A percentile compares a stretch with the other conserved stretches of the same genome.
Conservation (phyloP, 1,139 yeast species). For the Geotrichum fermentans region DNA sequence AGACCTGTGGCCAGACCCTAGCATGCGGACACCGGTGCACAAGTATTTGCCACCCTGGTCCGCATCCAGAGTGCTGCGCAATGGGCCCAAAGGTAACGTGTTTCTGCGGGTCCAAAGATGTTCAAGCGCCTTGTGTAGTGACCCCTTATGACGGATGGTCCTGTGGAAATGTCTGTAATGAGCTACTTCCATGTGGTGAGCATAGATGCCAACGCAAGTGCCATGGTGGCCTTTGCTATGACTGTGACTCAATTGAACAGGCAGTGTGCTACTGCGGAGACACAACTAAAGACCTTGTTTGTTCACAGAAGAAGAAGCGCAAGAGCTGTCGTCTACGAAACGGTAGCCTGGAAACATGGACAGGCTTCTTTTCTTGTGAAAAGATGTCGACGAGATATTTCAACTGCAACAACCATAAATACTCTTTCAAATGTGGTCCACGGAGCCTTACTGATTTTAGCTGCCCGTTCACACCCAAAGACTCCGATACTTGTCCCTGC, state of each 20-base stretch:
- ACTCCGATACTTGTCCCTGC: slow-evolving; percentile 66
- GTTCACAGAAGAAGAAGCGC: slow-evolving; percentile 25
- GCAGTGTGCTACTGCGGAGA: slow-evolving; percentile 75
- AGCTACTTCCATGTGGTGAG: slow-evolving; percentile 61
- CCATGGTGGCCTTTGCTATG: slow-evolving; percentile 78
- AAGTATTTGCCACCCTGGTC: slow-evolving; percentile 81
- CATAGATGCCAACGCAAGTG: slow-evolving; percentile 59
- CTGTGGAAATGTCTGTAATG: slow-evolving; percentile 60
- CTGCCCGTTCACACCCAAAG: slow-evolving; percentile 63
- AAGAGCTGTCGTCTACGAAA: slow-evolving; percentile 16
- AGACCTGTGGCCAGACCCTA: slow-evolving; percentile 58
- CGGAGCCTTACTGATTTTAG: slow-evolving; percentile 40
- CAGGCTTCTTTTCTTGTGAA: slow-evolving; percentile 61
- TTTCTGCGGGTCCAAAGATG: slow-evolving; percentile 63
- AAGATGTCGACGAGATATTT: slow-evolving; percentile 47
- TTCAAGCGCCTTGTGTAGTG: slow-evolving; percentile 66
- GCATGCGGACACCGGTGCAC: slow-evolving; percentile 74
- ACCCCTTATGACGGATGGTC: slow-evolving; percentile 73
- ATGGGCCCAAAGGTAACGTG: slow-evolving; percentile 67
- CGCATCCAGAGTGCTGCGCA: slow-evolving; percentile 78
- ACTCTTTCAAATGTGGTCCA: slow-evolving; percentile 55
- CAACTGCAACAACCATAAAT: slow-evolving; percentile 66
- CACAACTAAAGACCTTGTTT: slow-evolving; percentile 28
- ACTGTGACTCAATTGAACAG: slow-evolving; percentile 47
- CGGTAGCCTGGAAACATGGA: slow-evolving; percentile 40